Conservation (phyloP, 441 rosid species). For the Theobroma grandiflorum region DNA sequence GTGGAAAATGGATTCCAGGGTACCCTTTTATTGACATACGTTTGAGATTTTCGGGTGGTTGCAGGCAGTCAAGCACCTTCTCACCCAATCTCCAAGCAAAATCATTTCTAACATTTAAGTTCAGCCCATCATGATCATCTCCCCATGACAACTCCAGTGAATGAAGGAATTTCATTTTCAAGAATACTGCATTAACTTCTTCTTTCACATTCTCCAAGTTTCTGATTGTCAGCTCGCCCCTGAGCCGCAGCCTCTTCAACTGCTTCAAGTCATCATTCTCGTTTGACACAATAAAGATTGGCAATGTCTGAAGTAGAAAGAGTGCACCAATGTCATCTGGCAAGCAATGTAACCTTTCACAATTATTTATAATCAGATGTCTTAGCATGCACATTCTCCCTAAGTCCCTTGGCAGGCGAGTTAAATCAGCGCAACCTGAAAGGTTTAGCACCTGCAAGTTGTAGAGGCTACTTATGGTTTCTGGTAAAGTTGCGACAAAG, state of each 20-base stretch:
- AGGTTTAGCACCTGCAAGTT: slow-evolving; percentile 28
- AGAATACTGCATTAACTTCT: background rate
- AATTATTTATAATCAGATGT: slow-evolving; percentile 27
- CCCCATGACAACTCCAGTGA: slow-evolving; percentile 29
- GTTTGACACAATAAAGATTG: slow-evolving; percentile 16
- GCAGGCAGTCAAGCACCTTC: background rate
- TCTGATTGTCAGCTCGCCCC: slow-evolving; percentile 24
- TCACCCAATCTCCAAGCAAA: background rate
- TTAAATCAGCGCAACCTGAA: slow-evolving; percentile 19
- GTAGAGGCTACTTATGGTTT: slow-evolving; percentile 7
- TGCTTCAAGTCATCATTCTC: background rate
- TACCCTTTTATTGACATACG: slow-evolving; percentile 21
- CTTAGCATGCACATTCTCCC: background rate
- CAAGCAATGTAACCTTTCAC: slow-evolving; percentile 15
- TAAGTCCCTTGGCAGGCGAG: slow-evolving; percentile 18
- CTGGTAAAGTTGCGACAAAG: slow-evolving; percentile 21
- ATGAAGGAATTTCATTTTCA: slow-evolving; percentile 21
- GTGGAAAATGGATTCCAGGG: slow-evolving; percentile 22
- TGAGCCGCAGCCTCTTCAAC: background rate
- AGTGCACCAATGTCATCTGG: background rate
- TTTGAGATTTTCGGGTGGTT: slow-evolving; percentile 25
- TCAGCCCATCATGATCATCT: background rate
- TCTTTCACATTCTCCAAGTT: slow-evolving; percentile 21
- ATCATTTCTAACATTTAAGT: background rate
- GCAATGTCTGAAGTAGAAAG: slow-evolving; percentile 21